Conservation (phyloP, 352 stramenopile species). For the Salisapilia sapeloensis region DNA sequence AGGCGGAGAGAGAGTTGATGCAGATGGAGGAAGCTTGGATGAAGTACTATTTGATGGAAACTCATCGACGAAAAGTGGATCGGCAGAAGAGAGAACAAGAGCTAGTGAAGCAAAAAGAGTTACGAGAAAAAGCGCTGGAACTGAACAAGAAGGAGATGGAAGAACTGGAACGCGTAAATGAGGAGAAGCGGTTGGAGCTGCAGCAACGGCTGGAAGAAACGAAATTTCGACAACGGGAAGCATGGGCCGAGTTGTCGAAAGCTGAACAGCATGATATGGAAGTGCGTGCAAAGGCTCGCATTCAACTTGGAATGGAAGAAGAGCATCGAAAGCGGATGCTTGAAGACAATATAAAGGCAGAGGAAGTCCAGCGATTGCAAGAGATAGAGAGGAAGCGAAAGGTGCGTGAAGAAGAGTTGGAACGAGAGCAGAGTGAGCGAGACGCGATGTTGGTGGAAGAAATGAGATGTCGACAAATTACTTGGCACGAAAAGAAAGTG, state of each 20-base stretch:
- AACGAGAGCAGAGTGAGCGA: constrained; percentile 12
- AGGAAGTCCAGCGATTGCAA: constrained; percentile 6
- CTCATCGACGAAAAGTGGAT: constrained; percentile 12
- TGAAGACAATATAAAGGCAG: constrained; percentile 1
- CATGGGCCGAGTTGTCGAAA: constrained; percentile 11
- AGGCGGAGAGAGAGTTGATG: constrained; percentile 30
- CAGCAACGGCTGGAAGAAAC: constrained; percentile 8
- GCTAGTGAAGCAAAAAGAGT: constrained; percentile 15
- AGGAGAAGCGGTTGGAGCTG: constrained; percentile 10
- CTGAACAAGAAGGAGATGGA: constrained; percentile 9
- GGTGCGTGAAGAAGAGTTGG: constrained; percentile 18
- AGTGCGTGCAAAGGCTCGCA: constrained; percentile 5
- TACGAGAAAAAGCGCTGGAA: constrained; percentile 12
- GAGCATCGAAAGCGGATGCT: constrained; percentile 1
- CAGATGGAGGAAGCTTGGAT: constrained; percentile 34
- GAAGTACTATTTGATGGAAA: constrained; percentile 27
- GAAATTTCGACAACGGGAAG: constrained; percentile 7
- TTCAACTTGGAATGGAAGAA: constrained; percentile 5
- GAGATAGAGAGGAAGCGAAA: constrained; percentile 10
- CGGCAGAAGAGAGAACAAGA: constrained; percentile 10
- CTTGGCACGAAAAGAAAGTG: constrained; percentile 22
- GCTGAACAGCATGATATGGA: constrained; percentile 9
- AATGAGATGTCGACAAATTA: constrained; percentile 11
- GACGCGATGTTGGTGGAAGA: constrained; percentile 19
- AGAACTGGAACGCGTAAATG: constrained; percentile 9